These are phyloP conservation scores for Aspergillus sp. DNA, from an alignment of 2,329 filamentous ascomycete genomes.

Conservation along the genomic window DNA sequence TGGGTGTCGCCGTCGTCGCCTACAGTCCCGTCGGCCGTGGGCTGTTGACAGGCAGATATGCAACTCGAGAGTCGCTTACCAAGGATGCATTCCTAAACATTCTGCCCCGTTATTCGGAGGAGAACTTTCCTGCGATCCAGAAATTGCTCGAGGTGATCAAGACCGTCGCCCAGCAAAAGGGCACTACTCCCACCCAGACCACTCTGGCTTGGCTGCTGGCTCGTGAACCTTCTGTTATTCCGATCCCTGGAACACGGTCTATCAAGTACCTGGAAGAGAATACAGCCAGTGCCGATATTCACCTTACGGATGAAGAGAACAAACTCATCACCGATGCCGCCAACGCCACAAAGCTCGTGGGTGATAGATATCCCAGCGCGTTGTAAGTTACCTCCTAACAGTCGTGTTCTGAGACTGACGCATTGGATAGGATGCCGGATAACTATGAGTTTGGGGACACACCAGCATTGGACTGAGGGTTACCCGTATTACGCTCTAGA, in stretches of 20 bases:
- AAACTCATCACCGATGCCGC: neutral
- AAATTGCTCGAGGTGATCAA: constrained; percentile 52
- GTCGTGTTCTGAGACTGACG: neutral
- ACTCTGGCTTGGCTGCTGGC: constrained; percentile 63
- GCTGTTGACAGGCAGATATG: constrained; percentile 45
- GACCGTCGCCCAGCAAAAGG: constrained; percentile 54
- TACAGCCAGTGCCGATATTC: neutral
- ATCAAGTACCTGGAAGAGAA: constrained; percentile 3
- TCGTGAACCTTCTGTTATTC: constrained; percentile 61
- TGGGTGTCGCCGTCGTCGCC: constrained; percentile 42
- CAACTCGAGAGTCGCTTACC: constrained; percentile 35
- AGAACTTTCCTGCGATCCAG: constrained; percentile 58
- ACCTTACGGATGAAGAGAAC: neutral
- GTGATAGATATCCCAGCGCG: neutral
- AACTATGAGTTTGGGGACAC: neutral
- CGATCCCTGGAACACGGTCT: constrained; percentile 55
- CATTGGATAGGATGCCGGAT: neutral
- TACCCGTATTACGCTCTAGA: no score
- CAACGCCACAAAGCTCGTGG: neutral
- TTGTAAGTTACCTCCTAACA: no score
- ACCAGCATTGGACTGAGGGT: neutral
- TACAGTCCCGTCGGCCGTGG: constrained; percentile 47
- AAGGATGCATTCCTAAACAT: constrained; percentile 47
- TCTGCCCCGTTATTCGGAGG: constrained; percentile 51
- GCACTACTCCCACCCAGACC: constrained; percentile 55